phyloP scores from a whole-genome alignment of 306 rosid genomes.

The Gastrolobium bilobum region DNA sequence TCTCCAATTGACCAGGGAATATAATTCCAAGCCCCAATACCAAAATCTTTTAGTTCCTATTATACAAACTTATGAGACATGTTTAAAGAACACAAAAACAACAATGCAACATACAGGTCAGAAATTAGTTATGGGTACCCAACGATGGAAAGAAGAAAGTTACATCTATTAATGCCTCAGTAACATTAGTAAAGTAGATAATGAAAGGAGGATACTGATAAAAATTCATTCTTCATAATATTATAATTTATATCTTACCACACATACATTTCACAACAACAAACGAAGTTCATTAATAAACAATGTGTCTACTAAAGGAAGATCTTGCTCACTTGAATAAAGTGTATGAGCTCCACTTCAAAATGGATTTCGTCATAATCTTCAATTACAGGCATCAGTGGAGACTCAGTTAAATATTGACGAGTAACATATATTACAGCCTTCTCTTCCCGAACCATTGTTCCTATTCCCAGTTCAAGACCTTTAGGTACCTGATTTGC shows the following conservation, averaged over 20 bases:
- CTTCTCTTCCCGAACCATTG: conserved; percentile 89
- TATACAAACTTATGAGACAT: not conserved
- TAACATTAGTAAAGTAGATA: conserved; percentile 7
- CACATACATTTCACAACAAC: conserved; percentile 18
- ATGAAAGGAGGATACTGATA: conserved; percentile 29
- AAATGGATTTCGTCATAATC: conserved; percentile 83
- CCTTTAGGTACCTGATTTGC: conserved; percentile 88
- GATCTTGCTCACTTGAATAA: conserved; percentile 77
- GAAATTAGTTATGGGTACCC: conserved; percentile 5
- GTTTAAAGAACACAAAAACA: conserved; percentile 8
- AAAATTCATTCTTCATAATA: conserved; percentile 24
- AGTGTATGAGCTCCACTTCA: conserved; percentile 95
- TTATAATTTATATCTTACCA: conserved; percentile 4
- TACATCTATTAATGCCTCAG: conserved; percentile 23
- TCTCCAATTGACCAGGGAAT: not conserved
- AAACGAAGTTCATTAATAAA: conserved; percentile 39
- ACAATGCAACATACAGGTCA: conserved; percentile 10
- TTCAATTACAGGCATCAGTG: conserved; percentile 71
- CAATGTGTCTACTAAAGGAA: conserved; percentile 33
- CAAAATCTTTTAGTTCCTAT: not conserved
- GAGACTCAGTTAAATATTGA: conserved; percentile 79
- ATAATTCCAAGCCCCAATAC: conserved; percentile 18
- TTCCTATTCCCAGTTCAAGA: conserved; percentile 96
- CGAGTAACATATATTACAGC: conserved; percentile 79
- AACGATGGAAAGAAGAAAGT: conserved; percentile 29